Percentiles rank a stretch among this genome's conserved stretches.
Conservation (phyloP, 2,329 filamentous ascomycete genomes). For the Pseudogymnoascus sp. region DNA sequence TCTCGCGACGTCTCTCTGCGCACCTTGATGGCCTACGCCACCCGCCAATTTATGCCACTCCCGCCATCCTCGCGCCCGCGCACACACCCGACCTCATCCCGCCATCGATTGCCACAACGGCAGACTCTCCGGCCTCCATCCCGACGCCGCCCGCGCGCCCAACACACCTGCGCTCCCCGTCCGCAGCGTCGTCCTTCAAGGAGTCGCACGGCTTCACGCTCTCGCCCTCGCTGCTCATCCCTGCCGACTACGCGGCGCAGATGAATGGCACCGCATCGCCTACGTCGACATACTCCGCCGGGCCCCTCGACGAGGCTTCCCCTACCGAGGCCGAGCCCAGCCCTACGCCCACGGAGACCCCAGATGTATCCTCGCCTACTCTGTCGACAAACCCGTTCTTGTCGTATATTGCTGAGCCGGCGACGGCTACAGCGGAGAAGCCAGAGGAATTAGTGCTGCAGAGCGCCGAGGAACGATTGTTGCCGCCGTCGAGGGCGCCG, state of each 20-base stretch:
- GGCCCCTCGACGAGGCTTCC: background rate
- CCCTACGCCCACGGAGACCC: background rate
- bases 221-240: constrained; percentile 55
- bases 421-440: background rate
- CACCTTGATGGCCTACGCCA: background rate
- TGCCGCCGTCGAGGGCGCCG: background rate
- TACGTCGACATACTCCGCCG: background rate
- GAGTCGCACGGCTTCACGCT: constrained; percentile 51
- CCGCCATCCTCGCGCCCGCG: constrained; percentile 21
- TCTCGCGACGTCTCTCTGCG: background rate
- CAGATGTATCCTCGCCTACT: background rate
- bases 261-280: constrained; percentile 25
- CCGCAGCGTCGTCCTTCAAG: constrained; percentile 46
- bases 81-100: constrained; percentile 27
- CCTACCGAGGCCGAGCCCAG: background rate
- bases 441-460: background rate
- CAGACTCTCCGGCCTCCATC: background rate
- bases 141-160: constrained; percentile 16
- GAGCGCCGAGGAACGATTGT: background rate
- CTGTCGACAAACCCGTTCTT: background rate
- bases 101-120: constrained; percentile 16
- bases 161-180: constrained; percentile 19
- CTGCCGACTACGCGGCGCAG: constrained; percentile 48
- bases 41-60: constrained; percentile 19
- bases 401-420: background rate